phyloP scores from a whole-genome alignment of 1,284 basidiomycete genomes.

The Mycocalia duriaeana region DNA sequence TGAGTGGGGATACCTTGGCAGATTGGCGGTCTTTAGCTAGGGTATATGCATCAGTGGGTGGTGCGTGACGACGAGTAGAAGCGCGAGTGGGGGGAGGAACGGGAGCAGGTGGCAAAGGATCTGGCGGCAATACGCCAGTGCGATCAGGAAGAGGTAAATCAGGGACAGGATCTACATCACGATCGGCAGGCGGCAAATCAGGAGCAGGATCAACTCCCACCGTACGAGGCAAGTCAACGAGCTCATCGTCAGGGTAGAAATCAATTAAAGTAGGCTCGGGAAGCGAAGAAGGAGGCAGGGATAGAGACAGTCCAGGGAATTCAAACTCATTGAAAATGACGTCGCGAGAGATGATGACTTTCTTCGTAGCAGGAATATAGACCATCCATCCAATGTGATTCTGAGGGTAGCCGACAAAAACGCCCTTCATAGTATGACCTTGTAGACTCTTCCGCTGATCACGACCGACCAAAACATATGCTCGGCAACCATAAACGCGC shows the following conservation, averaged over 20 bases:
- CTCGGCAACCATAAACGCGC: slow-evolving; percentile 4
- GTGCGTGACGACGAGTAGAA: too few relatives aligned
- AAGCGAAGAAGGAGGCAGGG: too few relatives aligned
- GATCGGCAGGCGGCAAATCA: too few relatives aligned
- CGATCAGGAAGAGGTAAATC: not conserved
- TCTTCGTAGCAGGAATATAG: slow-evolving; percentile 7
- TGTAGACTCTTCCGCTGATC: slow-evolving; percentile 7
- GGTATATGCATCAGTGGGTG: not conserved
- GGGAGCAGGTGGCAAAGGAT: too few relatives aligned
- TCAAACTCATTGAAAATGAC: slow-evolving; percentile 3
- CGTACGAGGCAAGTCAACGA: too few relatives aligned
- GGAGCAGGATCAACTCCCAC: too few relatives aligned
- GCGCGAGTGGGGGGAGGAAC: too few relatives aligned
- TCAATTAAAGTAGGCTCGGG: not conserved
- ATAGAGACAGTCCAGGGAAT: slow-evolving; percentile 6
- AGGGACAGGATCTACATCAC: too few relatives aligned
- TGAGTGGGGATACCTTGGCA: not conserved
- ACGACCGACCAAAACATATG: slow-evolving; percentile 6
- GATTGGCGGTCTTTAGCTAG: not conserved
- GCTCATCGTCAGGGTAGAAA: not conserved
- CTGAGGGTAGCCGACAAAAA: slow-evolving; percentile 5
- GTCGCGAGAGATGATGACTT: slow-evolving; percentile 5
- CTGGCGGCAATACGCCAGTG: not conserved
- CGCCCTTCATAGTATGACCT: slow-evolving; percentile 5
- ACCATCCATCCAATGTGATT: slow-evolving; percentile 6